phyloP scores from a whole-genome alignment of 2,329 filamentous ascomycete species.

The Neophaeococcomyces mojaviensis region DNA sequence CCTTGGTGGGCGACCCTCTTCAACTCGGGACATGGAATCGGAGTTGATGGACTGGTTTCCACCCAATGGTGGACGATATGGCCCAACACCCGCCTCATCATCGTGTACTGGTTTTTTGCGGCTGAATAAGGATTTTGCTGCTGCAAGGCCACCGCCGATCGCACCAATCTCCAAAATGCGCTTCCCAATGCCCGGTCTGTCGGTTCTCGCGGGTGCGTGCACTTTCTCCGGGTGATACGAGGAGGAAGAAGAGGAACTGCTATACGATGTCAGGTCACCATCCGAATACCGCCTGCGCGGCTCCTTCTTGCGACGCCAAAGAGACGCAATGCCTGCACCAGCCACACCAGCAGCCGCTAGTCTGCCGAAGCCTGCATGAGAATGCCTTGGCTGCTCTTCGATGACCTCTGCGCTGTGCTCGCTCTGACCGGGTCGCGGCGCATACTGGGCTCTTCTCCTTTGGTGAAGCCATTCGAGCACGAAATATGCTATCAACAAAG shows the following conservation, averaged over 20 bases:
- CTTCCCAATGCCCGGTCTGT: constrained; percentile 47
- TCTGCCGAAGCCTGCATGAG: constrained; percentile 38
- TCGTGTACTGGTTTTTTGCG: constrained; percentile 47
- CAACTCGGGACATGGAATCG: constrained; percentile 36
- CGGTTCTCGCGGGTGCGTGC: neutral
- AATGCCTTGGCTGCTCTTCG: constrained; percentile 33
- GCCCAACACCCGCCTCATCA: constrained; percentile 45
- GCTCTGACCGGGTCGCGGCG: constrained; percentile 48
- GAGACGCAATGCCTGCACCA: constrained; percentile 50
- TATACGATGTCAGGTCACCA: constrained; percentile 7
- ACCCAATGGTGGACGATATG: constrained; percentile 46
- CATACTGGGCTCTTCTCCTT: constrained; percentile 46
- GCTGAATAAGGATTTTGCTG: constrained; percentile 54
- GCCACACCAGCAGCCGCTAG: constrained; percentile 49
- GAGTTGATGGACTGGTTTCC: constrained; percentile 40
- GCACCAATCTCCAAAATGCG: constrained; percentile 55
- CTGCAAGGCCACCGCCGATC: constrained; percentile 53
- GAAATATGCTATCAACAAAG: constrained; percentile 70
- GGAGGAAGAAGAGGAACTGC: constrained; percentile 7
- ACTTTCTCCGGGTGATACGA: neutral
- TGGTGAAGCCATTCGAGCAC: constrained; percentile 65
- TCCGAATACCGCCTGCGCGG: constrained; percentile 6
- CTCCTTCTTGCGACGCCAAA: constrained; percentile 31
- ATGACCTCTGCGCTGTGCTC: constrained; percentile 47
- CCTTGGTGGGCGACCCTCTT: constrained; percentile 49